Base-by-base conservation (phyloP, 345 rosid species). In the Conringia planisiliqua region DNA sequence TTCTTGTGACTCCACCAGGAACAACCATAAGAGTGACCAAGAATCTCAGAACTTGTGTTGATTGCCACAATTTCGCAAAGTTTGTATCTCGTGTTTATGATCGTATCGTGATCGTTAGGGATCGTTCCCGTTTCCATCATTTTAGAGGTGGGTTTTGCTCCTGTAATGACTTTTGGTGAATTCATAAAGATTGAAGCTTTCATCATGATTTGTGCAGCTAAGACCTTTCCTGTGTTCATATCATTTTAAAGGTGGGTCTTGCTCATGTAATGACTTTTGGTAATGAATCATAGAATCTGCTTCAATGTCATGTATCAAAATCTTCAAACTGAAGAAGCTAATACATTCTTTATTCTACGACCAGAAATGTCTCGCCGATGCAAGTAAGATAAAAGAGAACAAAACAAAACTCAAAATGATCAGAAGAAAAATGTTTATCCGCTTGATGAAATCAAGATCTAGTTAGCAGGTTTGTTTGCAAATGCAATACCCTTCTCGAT, bases 401-500 rank as follows among this genome's bases (percentile, higher is more conserved):
- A 43, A 43, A 69, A 43, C 68, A 72, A 78, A 78, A 72, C 81
- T 78, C 58, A 8, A 56, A 78, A 57, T 22, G 63, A 65, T 77
- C 50, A 50, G 57, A 72, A 39, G 64, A 59, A 40, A 59, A 78
- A 51, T 66, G 81, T 66, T 22, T 32, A 51, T 72, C 59, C 63
- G 51, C 77, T 59, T 24, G 64, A 22, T 33, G 75, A 77, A 39
- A 44, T 6, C 47, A 38, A 17, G 39, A 42, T 32, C 50, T 78
- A 78, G 57, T 78, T 78, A 20, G 96, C 89, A 76, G 88, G 85
- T 81, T 89, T 92, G 66, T 86, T 89, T 10, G 77, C 94, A 51
- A 92, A 95, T 1, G 85, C 80, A 24, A 90, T 36, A 52, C 99
- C 99, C 76, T 95, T 95, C 63, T 92, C 94, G 4, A 90, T 95